Percentiles rank a stretch among this genome's conserved stretches.
Conservation (phyloP, 2,329 filamentous ascomycete genomes). For the Periconia macrospinosa region DNA sequence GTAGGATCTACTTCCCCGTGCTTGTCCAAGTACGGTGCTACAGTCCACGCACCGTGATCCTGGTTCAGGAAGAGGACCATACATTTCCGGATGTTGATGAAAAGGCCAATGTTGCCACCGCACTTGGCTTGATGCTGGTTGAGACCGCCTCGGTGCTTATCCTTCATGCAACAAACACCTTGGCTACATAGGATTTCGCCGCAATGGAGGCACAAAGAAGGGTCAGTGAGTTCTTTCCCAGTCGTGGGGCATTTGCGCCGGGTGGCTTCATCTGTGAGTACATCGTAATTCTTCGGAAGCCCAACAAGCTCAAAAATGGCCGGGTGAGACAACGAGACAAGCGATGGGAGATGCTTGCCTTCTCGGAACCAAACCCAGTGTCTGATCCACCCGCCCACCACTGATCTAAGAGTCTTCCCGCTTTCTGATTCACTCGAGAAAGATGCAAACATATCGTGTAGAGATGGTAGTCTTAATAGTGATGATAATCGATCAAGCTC, state of each 20-base stretch:
- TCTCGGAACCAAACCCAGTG: slow-evolving; percentile 55
- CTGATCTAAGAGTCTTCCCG: slow-evolving; percentile 47
- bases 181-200: slow-evolving; percentile 97
- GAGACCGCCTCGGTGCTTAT: slow-evolving; percentile 62
- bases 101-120: slow-evolving; percentile 86
- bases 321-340: slow-evolving; percentile 70
- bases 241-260: slow-evolving; percentile 82
- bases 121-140: slow-evolving; percentile 92
- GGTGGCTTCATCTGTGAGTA: slow-evolving; percentile 88
- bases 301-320: slow-evolving; percentile 93
- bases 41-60: slow-evolving; percentile 77
- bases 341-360: slow-evolving; percentile 42
- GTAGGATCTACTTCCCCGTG: slow-evolving; percentile 96
- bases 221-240: slow-evolving; percentile 87
- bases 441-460: slow-evolving; percentile 75
- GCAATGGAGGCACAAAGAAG: slow-evolving; percentile 90
- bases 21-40: slow-evolving; percentile 91
- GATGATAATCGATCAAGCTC: slow-evolving; percentile 83
- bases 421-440: slow-evolving; percentile 43
- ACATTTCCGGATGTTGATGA: slow-evolving; percentile 96
- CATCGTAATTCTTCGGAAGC: slow-evolving; percentile 88
- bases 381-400: slow-evolving; percentile 72
- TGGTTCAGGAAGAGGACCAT: slow-evolving; percentile 85
- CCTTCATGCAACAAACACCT: slow-evolving; percentile 82
- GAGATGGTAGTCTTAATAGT: slow-evolving; percentile 72